Evolutionary conservation across 2,329 filamentous ascomycete genomes (phyloP).

Genomic region (Cladosporium velox): DNA sequence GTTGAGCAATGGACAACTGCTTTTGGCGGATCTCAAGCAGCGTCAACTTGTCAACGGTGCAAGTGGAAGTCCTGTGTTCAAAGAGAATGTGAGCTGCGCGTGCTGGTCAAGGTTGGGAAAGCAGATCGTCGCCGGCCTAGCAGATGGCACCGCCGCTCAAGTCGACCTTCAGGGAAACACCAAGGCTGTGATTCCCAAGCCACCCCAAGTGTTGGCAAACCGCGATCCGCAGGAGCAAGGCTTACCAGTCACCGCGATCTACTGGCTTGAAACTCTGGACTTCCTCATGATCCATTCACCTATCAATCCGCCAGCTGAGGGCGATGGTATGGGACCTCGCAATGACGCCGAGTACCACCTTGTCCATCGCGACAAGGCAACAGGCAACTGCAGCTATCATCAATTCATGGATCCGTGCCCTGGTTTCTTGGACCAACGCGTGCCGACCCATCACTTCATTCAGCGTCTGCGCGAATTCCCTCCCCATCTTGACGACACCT

Average conservation of each 20-base stretch:
- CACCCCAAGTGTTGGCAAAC: slow-evolving; percentile 61
- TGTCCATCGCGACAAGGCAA: slow-evolving; percentile 66
- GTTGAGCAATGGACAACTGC: slow-evolving; percentile 75
- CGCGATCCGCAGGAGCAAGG: slow-evolving; percentile 39
- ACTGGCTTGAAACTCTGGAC: slow-evolving; percentile 85
- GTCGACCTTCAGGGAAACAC: slow-evolving; percentile 78
- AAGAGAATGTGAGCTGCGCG: slow-evolving; percentile 75
- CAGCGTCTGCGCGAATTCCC: slow-evolving; percentile 76
- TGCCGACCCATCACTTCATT: slow-evolving; percentile 74
- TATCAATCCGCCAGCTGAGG: slow-evolving; percentile 29
- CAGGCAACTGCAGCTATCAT: slow-evolving; percentile 67
- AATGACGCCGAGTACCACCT: slow-evolving; percentile 74
- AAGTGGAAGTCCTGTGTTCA: slow-evolving; percentile 65
- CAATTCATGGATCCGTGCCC: slow-evolving; percentile 73
- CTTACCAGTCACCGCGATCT: slow-evolving; percentile 56
- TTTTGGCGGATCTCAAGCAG: slow-evolving; percentile 78
- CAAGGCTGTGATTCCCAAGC: slow-evolving; percentile 77
- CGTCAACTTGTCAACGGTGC: slow-evolving; percentile 58
- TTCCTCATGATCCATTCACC: slow-evolving; percentile 80
- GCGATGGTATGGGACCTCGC: slow-evolving; percentile 25
- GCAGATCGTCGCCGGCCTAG: slow-evolving; percentile 83
- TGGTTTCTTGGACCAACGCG: slow-evolving; percentile 50
- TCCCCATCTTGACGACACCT: slow-evolving; percentile 75
- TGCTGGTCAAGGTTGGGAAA: slow-evolving; percentile 94
- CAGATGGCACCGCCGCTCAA: slow-evolving; percentile 76